A percentile compares a stretch with the other conserved stretches of the same genome.
phyloP scores from a whole-genome alignment of 768 basidiomycete genomes.

The Psilocybe azurescens region DNA sequence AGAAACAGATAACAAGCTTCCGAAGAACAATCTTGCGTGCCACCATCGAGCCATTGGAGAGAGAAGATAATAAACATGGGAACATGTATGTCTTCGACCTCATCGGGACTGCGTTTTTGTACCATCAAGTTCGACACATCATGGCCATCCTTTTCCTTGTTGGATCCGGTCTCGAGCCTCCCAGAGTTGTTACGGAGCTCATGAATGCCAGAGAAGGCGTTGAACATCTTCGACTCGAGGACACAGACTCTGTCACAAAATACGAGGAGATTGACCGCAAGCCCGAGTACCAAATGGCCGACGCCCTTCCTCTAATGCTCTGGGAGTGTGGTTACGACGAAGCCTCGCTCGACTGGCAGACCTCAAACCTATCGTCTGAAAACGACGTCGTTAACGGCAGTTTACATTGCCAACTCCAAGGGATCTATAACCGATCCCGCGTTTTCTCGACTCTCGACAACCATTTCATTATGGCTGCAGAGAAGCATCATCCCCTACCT shows the following conservation, averaged over 20 bases:
- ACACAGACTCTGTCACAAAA: constrained; percentile 18
- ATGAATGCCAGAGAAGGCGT: constrained; percentile 68
- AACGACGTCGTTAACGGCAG: constrained; percentile 36
- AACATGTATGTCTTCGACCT: constrained; percentile 79
- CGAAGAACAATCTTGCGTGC: constrained; percentile 70
- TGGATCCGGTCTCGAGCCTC: constrained; percentile 78
- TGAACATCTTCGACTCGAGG: constrained; percentile 38
- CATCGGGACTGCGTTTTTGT: constrained; percentile 87
- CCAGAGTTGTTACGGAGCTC: constrained; percentile 70
- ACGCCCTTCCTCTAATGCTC: constrained; percentile 87
- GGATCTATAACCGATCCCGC: constrained; percentile 62
- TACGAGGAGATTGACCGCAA: constrained; percentile 66
- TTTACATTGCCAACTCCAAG: constrained; percentile 57
- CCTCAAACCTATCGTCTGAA: constrained; percentile 45
- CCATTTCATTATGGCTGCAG: constrained; percentile 67
- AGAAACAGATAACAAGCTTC: constrained; percentile 89
- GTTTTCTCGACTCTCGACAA: constrained; percentile 67
- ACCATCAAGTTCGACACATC: constrained; percentile 96
- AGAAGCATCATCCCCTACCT: constrained; percentile 52
- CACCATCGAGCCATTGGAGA: constrained; percentile 55
- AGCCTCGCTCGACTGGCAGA: constrained; percentile 75
- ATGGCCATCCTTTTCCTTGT: constrained; percentile 91
- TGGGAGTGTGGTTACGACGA: constrained; percentile 86
- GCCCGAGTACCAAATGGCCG: constrained; percentile 94
- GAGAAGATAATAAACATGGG: constrained; percentile 28